Evolutionary conservation across 2,329 filamentous ascomycete species (phyloP).

Genomic region (Ilyonectria robusta): DNA sequence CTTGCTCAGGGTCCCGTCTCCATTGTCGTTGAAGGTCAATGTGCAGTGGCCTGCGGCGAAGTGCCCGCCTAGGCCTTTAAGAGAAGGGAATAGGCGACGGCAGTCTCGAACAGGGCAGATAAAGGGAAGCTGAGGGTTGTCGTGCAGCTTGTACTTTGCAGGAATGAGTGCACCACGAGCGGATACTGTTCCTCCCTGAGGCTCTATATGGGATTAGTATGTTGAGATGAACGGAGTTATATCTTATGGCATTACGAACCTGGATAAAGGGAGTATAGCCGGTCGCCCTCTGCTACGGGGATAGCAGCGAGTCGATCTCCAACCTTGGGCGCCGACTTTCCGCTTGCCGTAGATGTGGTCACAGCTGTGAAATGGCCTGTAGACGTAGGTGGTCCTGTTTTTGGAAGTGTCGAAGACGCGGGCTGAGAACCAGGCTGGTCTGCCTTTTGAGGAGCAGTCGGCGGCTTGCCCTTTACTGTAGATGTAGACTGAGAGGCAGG

Average conservation of each 20-base stretch:
- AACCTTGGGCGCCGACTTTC: neutral
- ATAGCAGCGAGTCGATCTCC: slow-evolving; percentile 34
- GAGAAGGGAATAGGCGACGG: slow-evolving; percentile 44
- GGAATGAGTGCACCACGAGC: slow-evolving; percentile 53
- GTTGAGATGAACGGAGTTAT: neutral
- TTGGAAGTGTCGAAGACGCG: neutral
- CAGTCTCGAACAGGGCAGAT: slow-evolving; percentile 58
- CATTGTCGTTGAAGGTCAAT: slow-evolving; percentile 56
- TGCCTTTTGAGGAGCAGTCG: neutral
- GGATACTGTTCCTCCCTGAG: slow-evolving; percentile 17
- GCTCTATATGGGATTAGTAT: slow-evolving; percentile 33
- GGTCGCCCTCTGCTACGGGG: slow-evolving; percentile 31
- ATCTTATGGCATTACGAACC: slow-evolving; percentile 22
- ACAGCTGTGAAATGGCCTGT: neutral
- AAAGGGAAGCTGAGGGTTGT: slow-evolving; percentile 43
- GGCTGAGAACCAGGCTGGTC: neutral
- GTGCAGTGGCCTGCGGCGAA: slow-evolving; percentile 45
- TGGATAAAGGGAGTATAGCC: slow-evolving; percentile 36
- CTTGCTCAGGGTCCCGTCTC: slow-evolving; percentile 56
- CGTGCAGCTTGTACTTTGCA: slow-evolving; percentile 47
- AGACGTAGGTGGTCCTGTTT: neutral
- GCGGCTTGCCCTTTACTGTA: neutral
- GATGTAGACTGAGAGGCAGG: neutral
- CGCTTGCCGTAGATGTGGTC: neutral
- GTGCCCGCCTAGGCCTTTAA: slow-evolving; percentile 46